A percentile compares a stretch with the other conserved stretches of the same genome.
Evolutionary conservation across 139 green algal species (phyloP).

Genomic region (Haematococcus lacustris): DNA sequence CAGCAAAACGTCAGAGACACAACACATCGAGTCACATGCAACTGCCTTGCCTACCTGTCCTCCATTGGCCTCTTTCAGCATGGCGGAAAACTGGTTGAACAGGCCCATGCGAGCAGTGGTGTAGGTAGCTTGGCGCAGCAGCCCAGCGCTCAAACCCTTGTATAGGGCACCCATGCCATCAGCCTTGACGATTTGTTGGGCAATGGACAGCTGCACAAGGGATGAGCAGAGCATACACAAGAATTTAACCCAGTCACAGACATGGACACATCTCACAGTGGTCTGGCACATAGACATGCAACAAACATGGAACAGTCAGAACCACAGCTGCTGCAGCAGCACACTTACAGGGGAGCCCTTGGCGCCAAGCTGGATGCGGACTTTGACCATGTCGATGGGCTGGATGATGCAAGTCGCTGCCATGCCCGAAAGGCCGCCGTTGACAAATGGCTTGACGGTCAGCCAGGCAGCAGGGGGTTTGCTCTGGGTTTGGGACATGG

Average conservation of each 20-base stretch:
- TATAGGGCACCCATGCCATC: slow-evolving; percentile 82
- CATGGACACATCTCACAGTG: no score
- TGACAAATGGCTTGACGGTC: slow-evolving; percentile 92
- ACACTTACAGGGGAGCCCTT: slow-evolving; percentile 78
- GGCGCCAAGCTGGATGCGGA: slow-evolving; percentile 90
- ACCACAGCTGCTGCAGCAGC: no score
- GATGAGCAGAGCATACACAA: background rate
- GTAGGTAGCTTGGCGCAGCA: slow-evolving; percentile 97
- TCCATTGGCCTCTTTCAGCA: slow-evolving; percentile 34
- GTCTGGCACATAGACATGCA: no score
- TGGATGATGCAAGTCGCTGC: slow-evolving; percentile 82
- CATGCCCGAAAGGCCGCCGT: slow-evolving; percentile 86
- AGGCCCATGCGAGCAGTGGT: slow-evolving; percentile 95
- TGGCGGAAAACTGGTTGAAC: slow-evolving; percentile 59
- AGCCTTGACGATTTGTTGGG: slow-evolving; percentile 54
- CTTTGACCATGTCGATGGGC: slow-evolving; percentile 97
- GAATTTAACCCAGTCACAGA: no score
- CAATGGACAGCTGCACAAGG: slow-evolving; percentile 55
- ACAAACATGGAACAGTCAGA: no score
- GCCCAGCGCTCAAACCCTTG: slow-evolving; percentile 88
- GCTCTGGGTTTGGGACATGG: background rate
- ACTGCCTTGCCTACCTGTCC: no score
- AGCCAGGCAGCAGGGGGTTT: slow-evolving; percentile 59
- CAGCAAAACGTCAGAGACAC: no score
- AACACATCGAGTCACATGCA: no score